Evolutionary conservation across 1,284 basidiomycete species (phyloP).

Genomic region (Irpex sp.): DNA sequence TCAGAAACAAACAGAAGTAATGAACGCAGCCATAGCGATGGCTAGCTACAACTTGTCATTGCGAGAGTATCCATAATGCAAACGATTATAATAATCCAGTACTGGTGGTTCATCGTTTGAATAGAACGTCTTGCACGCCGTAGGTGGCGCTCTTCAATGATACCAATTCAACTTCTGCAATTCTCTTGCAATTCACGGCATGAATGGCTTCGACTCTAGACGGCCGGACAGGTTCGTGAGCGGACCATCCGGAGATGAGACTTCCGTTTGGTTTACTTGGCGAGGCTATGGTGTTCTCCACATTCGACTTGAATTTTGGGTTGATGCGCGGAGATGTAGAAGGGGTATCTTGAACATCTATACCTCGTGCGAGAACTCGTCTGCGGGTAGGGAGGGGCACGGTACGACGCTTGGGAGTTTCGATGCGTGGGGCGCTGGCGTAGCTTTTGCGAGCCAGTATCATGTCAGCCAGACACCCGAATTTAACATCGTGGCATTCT

Average conservation of each 20-base stretch:
- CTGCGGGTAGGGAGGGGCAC: background rate
- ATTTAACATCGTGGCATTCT: background rate
- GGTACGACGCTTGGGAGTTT: background rate
- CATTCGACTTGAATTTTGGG: background rate
- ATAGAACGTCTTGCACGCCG: slow-evolving; percentile 1
- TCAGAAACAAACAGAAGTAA: too few relatives aligned
- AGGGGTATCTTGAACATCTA: background rate
- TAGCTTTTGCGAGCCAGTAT: slow-evolving; percentile 2
- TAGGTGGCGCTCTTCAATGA: background rate
- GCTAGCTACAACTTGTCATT: too few relatives aligned
- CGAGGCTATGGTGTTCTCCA: slow-evolving; percentile 1
- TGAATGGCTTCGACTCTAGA: background rate
- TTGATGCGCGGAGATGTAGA: background rate
- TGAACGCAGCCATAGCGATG: too few relatives aligned
- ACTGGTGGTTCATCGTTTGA: background rate
- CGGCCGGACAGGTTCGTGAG: slow-evolving; percentile 1
- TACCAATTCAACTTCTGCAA: slow-evolving; percentile 2
- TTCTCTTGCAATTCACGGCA: background rate
- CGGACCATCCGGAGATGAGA: slow-evolving; percentile 5
- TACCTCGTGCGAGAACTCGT: background rate
- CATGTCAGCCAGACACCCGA: slow-evolving; percentile 2
- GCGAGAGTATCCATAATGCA: too few relatives aligned
- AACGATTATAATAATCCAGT: too few relatives aligned
- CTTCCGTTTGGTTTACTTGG: slow-evolving; percentile 7
- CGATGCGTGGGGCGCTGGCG: background rate